Percentiles rank a stretch among this genome's conserved stretches.
Evolutionary conservation across 495 filamentous ascomycete genomes (phyloP).

Genomic region (Penicillium nucicola): DNA sequence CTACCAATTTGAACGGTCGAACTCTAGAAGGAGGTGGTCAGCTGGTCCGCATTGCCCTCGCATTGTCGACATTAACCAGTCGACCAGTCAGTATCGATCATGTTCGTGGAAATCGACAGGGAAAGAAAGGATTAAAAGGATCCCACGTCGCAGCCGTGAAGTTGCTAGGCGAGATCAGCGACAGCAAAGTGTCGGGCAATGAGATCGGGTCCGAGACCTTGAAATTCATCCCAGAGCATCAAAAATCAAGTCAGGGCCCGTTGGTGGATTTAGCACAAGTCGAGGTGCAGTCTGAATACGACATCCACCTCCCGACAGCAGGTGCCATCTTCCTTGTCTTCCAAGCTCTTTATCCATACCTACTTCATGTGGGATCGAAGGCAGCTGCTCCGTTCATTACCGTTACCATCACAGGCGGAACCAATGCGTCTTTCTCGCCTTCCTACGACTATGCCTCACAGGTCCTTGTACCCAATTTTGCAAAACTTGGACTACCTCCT

Average conservation of each 20-base stretch:
- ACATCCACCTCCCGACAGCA: constrained; percentile 30
- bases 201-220: constrained; percentile 52
- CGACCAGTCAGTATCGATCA: constrained; percentile 63
- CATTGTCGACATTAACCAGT: constrained; percentile 63
- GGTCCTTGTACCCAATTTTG: constrained; percentile 70
- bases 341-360: constrained; percentile 77
- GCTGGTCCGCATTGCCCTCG: constrained; percentile 68
- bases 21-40: constrained; percentile 86
- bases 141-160: constrained; percentile 70
- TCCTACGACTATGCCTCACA: constrained; percentile 76
- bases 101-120: constrained; percentile 66
- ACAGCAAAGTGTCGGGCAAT: constrained; percentile 54
- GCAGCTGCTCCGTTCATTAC: constrained; percentile 35
- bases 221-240: constrained; percentile 43
- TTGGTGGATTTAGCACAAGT: constrained; percentile 10
- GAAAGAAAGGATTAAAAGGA: constrained; percentile 62
- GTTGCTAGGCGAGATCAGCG: constrained; percentile 62
- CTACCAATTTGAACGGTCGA: constrained; percentile 57
- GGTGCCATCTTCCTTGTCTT: constrained; percentile 65
- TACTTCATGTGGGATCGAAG: constrained; percentile 54
- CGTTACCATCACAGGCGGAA: constrained; percentile 70
- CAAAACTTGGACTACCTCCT: constrained; percentile 55
- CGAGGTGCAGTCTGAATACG: constrained; percentile 24
- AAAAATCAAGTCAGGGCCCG: neutral
- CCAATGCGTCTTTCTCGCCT: constrained; percentile 69